Evolutionary conservation across 1,284 basidiomycete genomes (phyloP).

Genomic region (Tylopilus sp.): DNA sequence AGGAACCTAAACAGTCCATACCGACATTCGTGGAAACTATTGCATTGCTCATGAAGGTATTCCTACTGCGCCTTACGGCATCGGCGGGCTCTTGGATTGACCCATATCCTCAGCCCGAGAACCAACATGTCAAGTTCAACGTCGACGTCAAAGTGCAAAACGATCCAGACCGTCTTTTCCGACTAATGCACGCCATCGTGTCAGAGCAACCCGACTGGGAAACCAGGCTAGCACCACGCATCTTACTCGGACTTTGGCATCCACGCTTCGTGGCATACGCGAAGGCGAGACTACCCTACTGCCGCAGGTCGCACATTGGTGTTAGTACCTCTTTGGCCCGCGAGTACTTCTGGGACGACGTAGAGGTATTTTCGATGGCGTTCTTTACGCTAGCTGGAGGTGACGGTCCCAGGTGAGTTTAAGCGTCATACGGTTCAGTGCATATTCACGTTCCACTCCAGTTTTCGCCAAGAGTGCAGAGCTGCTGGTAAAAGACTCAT

Average conservation of each 20-base stretch:
- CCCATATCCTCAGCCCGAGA: constrained; percentile 59
- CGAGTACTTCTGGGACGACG: constrained; percentile 88
- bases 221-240: constrained; percentile 80
- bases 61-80: constrained; percentile 20
- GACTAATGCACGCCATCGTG: constrained; percentile 78
- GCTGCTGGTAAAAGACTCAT: constrained; percentile 80
- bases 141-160: constrained; percentile 95
- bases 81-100: constrained; percentile 5
- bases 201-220: constrained; percentile 73
- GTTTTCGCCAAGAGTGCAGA: constrained; percentile 79
- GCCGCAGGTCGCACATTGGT: constrained; percentile 86
- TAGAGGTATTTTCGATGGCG: constrained; percentile 85
- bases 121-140: constrained; percentile 83
- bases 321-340: constrained; percentile 64
- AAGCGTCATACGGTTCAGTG: not conserved
- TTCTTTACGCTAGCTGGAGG: constrained; percentile 73
- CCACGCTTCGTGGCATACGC: constrained; percentile 84
- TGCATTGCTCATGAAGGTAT: constrained; percentile 73
- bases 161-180: constrained; percentile 83
- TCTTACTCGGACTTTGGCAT: constrained; percentile 91
- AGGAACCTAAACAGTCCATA: constrained; percentile 81
- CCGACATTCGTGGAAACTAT: constrained; percentile 86
- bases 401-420: constrained; percentile 62
- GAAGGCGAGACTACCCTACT: constrained; percentile 73
- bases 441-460: constrained; percentile 30